Conservation (phyloP, 306 rosid genomes). For the Gastrolobium bilobum region DNA sequence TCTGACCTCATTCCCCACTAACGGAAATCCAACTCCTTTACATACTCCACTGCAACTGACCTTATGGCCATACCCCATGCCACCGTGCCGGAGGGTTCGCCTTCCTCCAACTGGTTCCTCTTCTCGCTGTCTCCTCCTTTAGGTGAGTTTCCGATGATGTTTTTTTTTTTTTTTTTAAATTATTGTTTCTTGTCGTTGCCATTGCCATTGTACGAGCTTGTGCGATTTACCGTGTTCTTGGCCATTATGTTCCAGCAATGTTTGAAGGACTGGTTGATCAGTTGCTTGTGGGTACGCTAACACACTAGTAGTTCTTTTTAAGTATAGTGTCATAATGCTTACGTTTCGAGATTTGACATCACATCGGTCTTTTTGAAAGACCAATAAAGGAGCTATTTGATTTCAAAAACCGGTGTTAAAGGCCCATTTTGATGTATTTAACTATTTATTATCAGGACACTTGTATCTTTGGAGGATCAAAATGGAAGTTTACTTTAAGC, state of each 20-base stretch:
- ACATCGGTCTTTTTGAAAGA: neutral
- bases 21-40: no score
- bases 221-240: neutral
- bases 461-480: neutral
- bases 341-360: slow-evolving; percentile 25
- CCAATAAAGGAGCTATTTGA: neutral
- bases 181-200: neutral
- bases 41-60: no score
- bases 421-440: neutral
- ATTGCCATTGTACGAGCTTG: neutral
- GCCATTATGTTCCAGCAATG: slow-evolving; percentile 55
- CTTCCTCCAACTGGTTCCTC: slow-evolving; percentile 2
- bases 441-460: no score
- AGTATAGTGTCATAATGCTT: neutral
- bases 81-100: slow-evolving; percentile 8
- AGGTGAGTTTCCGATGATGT: neutral
- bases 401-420: neutral
- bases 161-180: no score
- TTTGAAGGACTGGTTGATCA: slow-evolving; percentile 84
- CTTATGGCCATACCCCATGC: no score
- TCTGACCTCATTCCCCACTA: no score
- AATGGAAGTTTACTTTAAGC: slow-evolving; percentile 4
- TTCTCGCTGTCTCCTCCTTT: slow-evolving; percentile 7
- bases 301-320: slow-evolving; percentile 6
- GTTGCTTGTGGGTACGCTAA: slow-evolving; percentile 72